Percentiles rank a stretch among this genome's conserved stretches.
These are phyloP conservation scores for Aspergillus fijiensis DNA, from an alignment of 2,329 filamentous ascomycete species.

Conservation along the genomic window DNA sequence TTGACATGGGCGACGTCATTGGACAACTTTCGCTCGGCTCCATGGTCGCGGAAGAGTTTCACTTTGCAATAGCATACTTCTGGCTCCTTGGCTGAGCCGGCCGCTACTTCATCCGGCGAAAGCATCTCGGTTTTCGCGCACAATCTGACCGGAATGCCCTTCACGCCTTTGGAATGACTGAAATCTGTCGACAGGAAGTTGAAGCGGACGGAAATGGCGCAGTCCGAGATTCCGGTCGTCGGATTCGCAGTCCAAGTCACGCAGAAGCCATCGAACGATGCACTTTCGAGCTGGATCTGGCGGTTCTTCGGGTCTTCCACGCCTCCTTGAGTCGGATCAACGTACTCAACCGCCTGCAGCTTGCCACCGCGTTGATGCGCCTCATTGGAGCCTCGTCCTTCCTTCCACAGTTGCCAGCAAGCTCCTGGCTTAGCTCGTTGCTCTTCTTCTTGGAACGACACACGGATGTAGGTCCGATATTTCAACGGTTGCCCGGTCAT, in stretches of 20 bases:
- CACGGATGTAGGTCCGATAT: conserved; percentile 88
- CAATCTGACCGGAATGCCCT: conserved; percentile 89
- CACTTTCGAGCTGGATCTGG: conserved; percentile 68
- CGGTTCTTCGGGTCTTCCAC: conserved; percentile 57
- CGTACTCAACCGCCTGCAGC: conserved; percentile 91
- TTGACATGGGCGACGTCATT: conserved; percentile 95
- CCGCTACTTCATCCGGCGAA: conserved; percentile 51
- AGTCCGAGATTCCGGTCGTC: conserved; percentile 66
- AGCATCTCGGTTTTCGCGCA: conserved; percentile 84
- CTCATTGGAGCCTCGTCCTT: conserved; percentile 92
- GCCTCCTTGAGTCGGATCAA: conserved; percentile 63
- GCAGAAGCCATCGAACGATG: conserved; percentile 91
- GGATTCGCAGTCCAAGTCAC: conserved; percentile 80
- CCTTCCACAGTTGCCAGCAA: conserved; percentile 94
- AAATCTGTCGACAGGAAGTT: conserved; percentile 99
- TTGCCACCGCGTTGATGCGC: conserved; percentile 91
- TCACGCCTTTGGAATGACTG: conserved; percentile 97
- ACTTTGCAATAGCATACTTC: conserved; percentile 96
- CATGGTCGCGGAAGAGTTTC: conserved; percentile 94
- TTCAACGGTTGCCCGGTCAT: conserved; percentile 61
- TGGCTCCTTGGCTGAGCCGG: conserved; percentile 35
- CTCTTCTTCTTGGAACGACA: conserved; percentile 95
- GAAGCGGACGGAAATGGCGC: conserved; percentile 87
- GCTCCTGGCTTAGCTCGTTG: conserved; percentile 78
- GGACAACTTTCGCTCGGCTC: conserved; percentile 88